These are phyloP conservation scores for Umbelopsis isabellina DNA, from an alignment of 192 early-diverging fungal genomes.

Conservation along the genomic window DNA sequence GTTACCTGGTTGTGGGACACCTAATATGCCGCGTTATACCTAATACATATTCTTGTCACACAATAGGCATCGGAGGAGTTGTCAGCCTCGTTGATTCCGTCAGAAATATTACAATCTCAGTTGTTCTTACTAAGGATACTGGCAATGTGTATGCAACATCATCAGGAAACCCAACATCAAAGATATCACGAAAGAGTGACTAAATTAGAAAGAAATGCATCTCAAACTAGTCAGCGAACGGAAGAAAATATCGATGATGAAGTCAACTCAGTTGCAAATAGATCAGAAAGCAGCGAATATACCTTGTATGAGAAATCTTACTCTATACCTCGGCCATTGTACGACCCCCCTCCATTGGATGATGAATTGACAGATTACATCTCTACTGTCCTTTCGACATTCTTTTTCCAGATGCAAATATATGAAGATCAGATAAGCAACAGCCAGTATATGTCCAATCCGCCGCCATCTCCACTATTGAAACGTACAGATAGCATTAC, in stretches of 20 bases:
- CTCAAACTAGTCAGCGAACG: slow-evolving; percentile 1
- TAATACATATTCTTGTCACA: neutral
- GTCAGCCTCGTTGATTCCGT: slow-evolving; percentile 32
- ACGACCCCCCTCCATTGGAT: slow-evolving; percentile 75
- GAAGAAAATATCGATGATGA: slow-evolving; percentile 6
- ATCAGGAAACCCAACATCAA: slow-evolving; percentile 28
- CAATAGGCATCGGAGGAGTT: slow-evolving; percentile 19
- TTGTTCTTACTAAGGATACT: slow-evolving; percentile 82
- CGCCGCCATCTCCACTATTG: slow-evolving; percentile 28
- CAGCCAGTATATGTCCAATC: slow-evolving; percentile 21
- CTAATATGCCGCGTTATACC: neutral
- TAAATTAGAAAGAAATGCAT: neutral
- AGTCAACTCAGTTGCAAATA: neutral
- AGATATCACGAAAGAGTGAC: neutral
- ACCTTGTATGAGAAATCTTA: slow-evolving; percentile 11
- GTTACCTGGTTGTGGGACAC: too few species aligned
- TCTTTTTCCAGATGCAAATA: slow-evolving; percentile 50
- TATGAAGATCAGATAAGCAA: slow-evolving; percentile 36
- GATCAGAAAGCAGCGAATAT: slow-evolving; percentile 12
- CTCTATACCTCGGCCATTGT: slow-evolving; percentile 26
- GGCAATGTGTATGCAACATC: slow-evolving; percentile 80
- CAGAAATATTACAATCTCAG: slow-evolving; percentile 70
- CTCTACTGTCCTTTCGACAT: slow-evolving; percentile 57
- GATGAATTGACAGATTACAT: slow-evolving; percentile 67
- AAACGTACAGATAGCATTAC: slow-evolving; percentile 31